Evolutionary conservation across 108 stramenopile genomes (phyloP), one percentile per base, ranked within the genome.

Genomic region (Skeletonema tropicum): DNA sequence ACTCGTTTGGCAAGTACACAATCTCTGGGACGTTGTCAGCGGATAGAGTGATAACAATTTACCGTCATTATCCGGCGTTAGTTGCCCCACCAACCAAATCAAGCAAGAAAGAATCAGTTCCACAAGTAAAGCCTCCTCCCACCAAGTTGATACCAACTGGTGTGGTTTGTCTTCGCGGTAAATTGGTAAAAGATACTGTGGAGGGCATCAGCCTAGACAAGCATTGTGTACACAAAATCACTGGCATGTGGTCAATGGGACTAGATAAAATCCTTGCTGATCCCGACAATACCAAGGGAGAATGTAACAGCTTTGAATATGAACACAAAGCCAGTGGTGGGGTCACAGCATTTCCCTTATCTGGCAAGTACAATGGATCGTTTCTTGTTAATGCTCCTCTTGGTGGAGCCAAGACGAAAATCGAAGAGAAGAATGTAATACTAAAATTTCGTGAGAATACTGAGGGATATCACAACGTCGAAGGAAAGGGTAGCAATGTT

Each of bases 381-480:
- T 95, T 95, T 73, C 79, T 93, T 68, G 60, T 91, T 26, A 83
- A 76, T 13, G 60, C 64, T 38, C 52, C 52, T 55, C 86, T 86
- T 33, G 79, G 87, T 63, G 94, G 90, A 4, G 55, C 68, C 9
- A 79, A 71, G 39, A 88, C 87, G 9, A 80, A 86, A 26, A 84
- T 93, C 48, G 52, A 65, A 11, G 94, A 95, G 67, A 70, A 85
- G 39, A 92, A 95, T 69, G 78, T 95, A 10, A 88, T 79, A 6
- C 60, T 95, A 6, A 88, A 89, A 52, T 95, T 95, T 61, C 68
- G 82, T 57, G 86, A 85, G 67, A 95, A 95, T 71, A 88, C 73
- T 66, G 91, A 79, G 11, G 94, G 94, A 2, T 92, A 85, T 67
- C 80, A 90, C 76, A 95, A 95, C 72, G 86, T 95, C n/a, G 94